Percentiles rank a stretch among this genome's conserved stretches.
Conservation (phyloP, 2,329 filamentous ascomycete species). For the Ophiocordyceps camponoti-rufipedis region DNA sequence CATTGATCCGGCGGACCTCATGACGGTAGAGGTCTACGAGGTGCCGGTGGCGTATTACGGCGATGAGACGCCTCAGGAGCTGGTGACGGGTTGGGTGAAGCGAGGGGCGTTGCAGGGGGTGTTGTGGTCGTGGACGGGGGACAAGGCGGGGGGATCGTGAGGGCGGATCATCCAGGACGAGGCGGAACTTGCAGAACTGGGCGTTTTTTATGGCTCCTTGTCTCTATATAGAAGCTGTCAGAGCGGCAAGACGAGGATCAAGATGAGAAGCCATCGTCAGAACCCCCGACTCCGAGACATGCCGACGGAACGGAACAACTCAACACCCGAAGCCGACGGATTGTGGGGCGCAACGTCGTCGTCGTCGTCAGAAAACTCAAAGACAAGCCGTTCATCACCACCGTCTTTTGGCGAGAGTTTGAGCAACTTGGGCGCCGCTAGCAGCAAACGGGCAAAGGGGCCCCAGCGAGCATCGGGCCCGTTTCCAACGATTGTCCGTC, state of each 20-base stretch:
- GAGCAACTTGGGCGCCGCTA: neutral
- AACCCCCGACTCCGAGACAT: neutral
- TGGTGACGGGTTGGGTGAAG: conserved; percentile 23
- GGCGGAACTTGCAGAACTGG: too few relatives aligned
- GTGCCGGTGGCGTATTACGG: conserved; percentile 21
- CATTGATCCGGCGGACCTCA: conserved; percentile 15
- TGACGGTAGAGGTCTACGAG: conserved; percentile 20
- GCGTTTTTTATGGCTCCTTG: too few relatives aligned
- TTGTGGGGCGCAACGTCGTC: too few relatives aligned
- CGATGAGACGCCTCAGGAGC: conserved; percentile 15
- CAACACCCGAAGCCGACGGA: neutral
- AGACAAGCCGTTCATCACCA: neutral
- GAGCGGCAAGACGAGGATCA: neutral
- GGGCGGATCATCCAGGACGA: neutral
- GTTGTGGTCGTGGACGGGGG: conserved; percentile 17
- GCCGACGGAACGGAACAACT: neutral
- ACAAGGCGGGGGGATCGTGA: conserved; percentile 2
- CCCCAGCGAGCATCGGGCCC: neutral
- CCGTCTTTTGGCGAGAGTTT: neutral
- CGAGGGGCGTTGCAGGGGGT: conserved; percentile 20
- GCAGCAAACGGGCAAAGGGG: neutral
- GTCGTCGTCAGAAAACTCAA: neutral
- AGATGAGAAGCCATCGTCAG: neutral
- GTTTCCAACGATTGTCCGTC: neutral
- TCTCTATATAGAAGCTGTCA: neutral